Evolutionary conservation across 2,329 filamentous ascomycete genomes (phyloP).

Genomic region (Penicillium psychrosexuale): DNA sequence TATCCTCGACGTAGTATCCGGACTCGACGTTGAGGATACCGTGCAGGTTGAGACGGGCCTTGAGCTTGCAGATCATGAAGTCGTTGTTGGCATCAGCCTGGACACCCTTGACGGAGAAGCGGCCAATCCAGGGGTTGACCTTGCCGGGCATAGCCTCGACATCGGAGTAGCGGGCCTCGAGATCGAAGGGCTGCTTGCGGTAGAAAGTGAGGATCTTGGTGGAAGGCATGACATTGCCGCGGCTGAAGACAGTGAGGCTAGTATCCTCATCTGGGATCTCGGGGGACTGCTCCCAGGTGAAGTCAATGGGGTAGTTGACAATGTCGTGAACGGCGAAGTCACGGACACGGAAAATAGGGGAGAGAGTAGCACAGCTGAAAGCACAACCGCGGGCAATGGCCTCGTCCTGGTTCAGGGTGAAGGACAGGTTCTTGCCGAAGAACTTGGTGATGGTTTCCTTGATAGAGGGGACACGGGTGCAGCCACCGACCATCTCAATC

Average conservation of each 20-base stretch:
- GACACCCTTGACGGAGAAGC: constrained; percentile 96
- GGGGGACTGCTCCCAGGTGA: constrained; percentile 96
- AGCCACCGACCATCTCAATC: constrained; percentile 91
- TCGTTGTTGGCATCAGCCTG: constrained; percentile 90
- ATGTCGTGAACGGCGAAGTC: constrained; percentile 98
- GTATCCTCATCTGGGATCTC: constrained; percentile 99
- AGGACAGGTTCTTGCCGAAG: constrained; percentile 90
- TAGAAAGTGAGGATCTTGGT: constrained; percentile 99
- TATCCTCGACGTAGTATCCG: constrained; percentile 96
- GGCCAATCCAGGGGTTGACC: constrained; percentile 89
- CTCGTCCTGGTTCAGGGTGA: constrained; percentile 97
- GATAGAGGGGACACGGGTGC: constrained; percentile 86
- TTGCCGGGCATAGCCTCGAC: constrained; percentile 84
- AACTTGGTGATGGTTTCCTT: constrained; percentile 87
- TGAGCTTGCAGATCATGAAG: constrained; percentile 99
- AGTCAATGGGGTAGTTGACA: constrained; percentile 96
- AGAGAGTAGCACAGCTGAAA: constrained; percentile 96
- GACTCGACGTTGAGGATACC: constrained; percentile 94
- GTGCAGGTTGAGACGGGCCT: constrained; percentile 94
- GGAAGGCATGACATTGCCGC: constrained; percentile 92
- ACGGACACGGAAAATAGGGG: constrained; percentile 95
- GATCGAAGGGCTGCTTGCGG: constrained; percentile 93
- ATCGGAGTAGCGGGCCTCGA: constrained; percentile 90
- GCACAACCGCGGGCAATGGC: constrained; percentile 92
- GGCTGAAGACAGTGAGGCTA: constrained; percentile 94